A percentile compares a stretch with the other conserved stretches of the same genome.
Conservation (phyloP, 352 stramenopile species). For the Pythium brassicae region DNA sequence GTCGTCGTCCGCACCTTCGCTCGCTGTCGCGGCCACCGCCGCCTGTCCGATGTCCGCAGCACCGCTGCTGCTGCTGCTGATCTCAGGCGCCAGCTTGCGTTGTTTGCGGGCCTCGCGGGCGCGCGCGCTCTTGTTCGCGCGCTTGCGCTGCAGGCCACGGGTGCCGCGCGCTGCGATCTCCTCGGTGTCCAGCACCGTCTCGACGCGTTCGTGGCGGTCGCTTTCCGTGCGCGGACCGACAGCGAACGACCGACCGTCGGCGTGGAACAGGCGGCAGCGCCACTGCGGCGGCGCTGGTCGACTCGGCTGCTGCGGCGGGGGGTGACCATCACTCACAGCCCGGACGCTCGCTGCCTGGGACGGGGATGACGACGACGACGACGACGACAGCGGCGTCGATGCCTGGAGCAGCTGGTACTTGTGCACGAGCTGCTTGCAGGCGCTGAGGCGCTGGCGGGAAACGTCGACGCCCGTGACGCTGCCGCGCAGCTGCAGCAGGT, state of each 20-base stretch:
- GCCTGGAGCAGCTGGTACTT: constrained; percentile 89
- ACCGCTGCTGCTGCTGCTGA: background rate
- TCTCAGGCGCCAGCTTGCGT: constrained; percentile 21
- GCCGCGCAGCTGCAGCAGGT: constrained; percentile 52
- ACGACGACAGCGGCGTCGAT: too few relatives aligned
- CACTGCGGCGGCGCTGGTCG: constrained; percentile 19
- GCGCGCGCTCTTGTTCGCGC: constrained; percentile 90
- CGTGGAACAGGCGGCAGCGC: constrained; percentile 74
- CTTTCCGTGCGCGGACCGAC: constrained; percentile 52
- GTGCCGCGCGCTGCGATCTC: constrained; percentile 44
- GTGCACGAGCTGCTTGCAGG: constrained; percentile 87
- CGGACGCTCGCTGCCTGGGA: too few relatives aligned
- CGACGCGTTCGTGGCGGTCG: constrained; percentile 25
- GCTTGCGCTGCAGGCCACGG: constrained; percentile 59
- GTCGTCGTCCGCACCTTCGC: constrained; percentile 3
- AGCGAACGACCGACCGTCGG: constrained; percentile 70
- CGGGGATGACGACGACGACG: too few relatives aligned
- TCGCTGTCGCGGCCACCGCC: background rate
- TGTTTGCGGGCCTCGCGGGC: constrained; percentile 43
- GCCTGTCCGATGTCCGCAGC: too few relatives aligned
- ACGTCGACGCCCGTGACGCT: constrained; percentile 87
- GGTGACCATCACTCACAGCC: too few relatives aligned
- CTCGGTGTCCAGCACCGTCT: constrained; percentile 62
- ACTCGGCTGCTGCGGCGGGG: too few relatives aligned
- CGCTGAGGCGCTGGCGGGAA: constrained; percentile 72